Percentiles rank a stretch among this genome's conserved stretches.
Evolutionary conservation across 1,284 basidiomycete species (phyloP).

Genomic region (Ganoderma lucidum): DNA sequence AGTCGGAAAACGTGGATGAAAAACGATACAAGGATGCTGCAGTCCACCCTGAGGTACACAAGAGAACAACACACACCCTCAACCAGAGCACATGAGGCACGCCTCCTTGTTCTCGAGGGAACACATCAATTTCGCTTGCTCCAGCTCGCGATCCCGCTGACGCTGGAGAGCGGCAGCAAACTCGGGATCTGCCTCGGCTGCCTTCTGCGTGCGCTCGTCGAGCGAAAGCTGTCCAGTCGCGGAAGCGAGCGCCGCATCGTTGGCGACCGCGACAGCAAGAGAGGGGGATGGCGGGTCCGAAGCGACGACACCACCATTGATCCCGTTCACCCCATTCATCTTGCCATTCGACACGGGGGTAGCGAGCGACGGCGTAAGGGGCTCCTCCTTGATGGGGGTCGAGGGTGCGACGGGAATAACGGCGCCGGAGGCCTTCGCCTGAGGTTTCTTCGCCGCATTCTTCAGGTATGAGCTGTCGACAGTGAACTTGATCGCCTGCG

Average conservation of each 20-base stretch:
- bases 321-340: slow-evolving; percentile 10
- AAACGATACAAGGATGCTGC: slow-evolving; percentile 22
- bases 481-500: slow-evolving; percentile 98
- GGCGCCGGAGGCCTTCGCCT: slow-evolving; percentile 38
- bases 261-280: slow-evolving; percentile 16
- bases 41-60: slow-evolving; percentile 22
- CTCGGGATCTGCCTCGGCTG: slow-evolving; percentile 75
- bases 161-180: slow-evolving; percentile 84
- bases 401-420: slow-evolving; percentile 34
- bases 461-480: slow-evolving; percentile 87
- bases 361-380: slow-evolving; percentile 34
- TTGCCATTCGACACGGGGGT: slow-evolving; percentile 28
- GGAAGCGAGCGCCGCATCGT: slow-evolving; percentile 28
- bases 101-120: slow-evolving; percentile 91
- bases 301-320: not conserved
- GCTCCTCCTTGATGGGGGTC: slow-evolving; percentile 39
- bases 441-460: slow-evolving; percentile 65
- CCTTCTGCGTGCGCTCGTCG: slow-evolving; percentile 57
- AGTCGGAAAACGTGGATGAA: slow-evolving; percentile 5
- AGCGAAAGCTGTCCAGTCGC: slow-evolving; percentile 36
- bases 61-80: slow-evolving; percentile 33
- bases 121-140: slow-evolving; percentile 84
- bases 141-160: slow-evolving; percentile 78
- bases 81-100: slow-evolving; percentile 87
- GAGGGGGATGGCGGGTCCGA: slow-evolving; percentile 33